Conservation (phyloP, 2,329 filamentous ascomycete genomes). For the Phaeomoniella chlamydospora region DNA sequence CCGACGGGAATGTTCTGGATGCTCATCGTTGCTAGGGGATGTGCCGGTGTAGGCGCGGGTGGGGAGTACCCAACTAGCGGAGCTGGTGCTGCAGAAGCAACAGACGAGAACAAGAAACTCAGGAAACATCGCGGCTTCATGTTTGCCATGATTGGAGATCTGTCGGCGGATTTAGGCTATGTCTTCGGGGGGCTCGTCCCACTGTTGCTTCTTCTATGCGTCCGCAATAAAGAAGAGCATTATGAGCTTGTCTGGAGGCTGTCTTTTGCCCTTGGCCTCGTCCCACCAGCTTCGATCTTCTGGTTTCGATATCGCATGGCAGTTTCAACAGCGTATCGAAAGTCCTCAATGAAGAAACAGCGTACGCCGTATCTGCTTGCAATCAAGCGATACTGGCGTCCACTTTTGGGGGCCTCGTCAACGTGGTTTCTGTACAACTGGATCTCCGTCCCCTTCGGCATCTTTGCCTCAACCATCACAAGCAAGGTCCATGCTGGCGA, state of each 20-base stretch:
- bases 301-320: conserved; percentile 39
- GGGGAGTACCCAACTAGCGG: conserved; percentile 21
- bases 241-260: conserved; percentile 34
- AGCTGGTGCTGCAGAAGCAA: conserved; percentile 35
- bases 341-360: conserved; percentile 31
- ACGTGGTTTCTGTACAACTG: conserved; percentile 42
- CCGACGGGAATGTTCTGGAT: conserved; percentile 34
- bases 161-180: conserved; percentile 36
- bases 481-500: conserved; percentile 23
- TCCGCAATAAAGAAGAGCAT: conserved; percentile 26
- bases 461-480: conserved; percentile 41
- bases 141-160: conserved; percentile 39
- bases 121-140: conserved; percentile 38
- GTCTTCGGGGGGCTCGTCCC: conserved; percentile 35
- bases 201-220: conserved; percentile 35
- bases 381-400: conserved; percentile 34
- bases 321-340: conserved; percentile 33
- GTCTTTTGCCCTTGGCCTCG: conserved; percentile 33
- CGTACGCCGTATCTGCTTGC: conserved; percentile 32
- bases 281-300: conserved; percentile 36
- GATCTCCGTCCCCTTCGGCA: conserved; percentile 39
- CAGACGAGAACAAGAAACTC: conserved; percentile 31
- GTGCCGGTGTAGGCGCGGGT: conserved; percentile 31
- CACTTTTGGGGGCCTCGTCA: conserved; percentile 31
- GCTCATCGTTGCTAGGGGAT: conserved; percentile 30